These are phyloP conservation scores for Nepenthes mirabilis DNA, from an alignment of 148 eudicot genomes.

Conservation along the genomic window DNA sequence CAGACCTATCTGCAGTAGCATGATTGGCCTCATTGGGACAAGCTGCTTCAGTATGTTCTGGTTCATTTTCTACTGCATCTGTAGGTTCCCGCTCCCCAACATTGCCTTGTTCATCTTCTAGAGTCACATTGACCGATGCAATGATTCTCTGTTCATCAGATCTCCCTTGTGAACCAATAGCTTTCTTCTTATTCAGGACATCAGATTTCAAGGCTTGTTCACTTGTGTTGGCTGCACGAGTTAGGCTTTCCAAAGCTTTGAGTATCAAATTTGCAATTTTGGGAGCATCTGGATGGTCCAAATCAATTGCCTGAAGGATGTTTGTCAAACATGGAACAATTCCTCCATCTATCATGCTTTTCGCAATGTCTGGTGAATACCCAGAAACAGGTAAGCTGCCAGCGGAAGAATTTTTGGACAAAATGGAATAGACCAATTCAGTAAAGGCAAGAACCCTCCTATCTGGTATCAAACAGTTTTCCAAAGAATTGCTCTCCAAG, in stretches of 20 bases:
- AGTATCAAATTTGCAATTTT: conserved; percentile 75
- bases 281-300: conserved; percentile 97
- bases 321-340: conserved; percentile 65
- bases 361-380: conserved; percentile 88
- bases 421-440: conserved; percentile 76
- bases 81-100: conserved; percentile 26
- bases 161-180: conserved; percentile 32
- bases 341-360: conserved; percentile 95
- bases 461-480: conserved; percentile 57
- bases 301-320: conserved; percentile 73
- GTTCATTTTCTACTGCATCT: conserved; percentile 27
- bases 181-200: conserved; percentile 48
- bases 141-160: conserved; percentile 29
- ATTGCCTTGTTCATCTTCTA: conserved; percentile 26
- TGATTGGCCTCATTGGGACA: conserved; percentile 27
- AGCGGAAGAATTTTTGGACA: conserved; percentile 80
- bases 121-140: conserved; percentile 18
- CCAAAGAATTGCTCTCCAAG: conserved; percentile 39
- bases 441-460: conserved; percentile 66
- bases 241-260: conserved; percentile 75
- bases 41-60: conserved; percentile 23
- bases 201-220: conserved; percentile 66
- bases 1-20: conserved; percentile 27
- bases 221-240: conserved; percentile 84
- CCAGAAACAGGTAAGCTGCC: conserved; percentile 74